Conservation (phyloP, 1,139 yeast genomes). For the Casaregolazyma lundiana region DNA sequence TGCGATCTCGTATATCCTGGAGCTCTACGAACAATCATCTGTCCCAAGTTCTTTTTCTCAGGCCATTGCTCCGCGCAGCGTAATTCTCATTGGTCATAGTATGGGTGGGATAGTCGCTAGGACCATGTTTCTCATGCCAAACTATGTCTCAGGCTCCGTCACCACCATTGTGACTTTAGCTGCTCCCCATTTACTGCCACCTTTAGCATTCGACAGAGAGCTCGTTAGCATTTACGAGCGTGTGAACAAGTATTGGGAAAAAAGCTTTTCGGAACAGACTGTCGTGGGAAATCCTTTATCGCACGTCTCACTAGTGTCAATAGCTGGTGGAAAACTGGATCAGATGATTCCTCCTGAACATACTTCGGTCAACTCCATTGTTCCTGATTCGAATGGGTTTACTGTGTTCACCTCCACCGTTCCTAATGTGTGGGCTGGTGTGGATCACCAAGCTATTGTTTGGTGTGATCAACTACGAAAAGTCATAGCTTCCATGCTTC, state of each 20-base stretch:
- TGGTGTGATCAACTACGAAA: constrained; percentile 81
- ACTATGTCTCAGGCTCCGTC: constrained; percentile 58
- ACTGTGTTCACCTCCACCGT: constrained; percentile 75
- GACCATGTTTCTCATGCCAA: constrained; percentile 67
- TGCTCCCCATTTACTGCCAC: constrained; percentile 81
- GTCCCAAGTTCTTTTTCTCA: constrained; percentile 17
- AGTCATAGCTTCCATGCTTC: constrained; percentile 48
- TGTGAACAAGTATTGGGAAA: constrained; percentile 68
- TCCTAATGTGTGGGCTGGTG: constrained; percentile 83
- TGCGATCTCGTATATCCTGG: constrained; percentile 70
- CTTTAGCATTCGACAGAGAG: constrained; percentile 82
- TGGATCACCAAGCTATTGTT: constrained; percentile 82
- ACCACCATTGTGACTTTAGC: constrained; percentile 73
- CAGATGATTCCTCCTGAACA: constrained; percentile 76
- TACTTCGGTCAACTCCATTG: constrained; percentile 57
- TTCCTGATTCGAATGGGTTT: constrained; percentile 68
- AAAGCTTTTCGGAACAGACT: constrained; percentile 38
- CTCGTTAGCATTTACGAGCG: constrained; percentile 61
- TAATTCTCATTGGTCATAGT: constrained; percentile 66
- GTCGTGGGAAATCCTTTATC: constrained; percentile 32
- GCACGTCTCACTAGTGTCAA: constrained; percentile 42
- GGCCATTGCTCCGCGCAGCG: constrained; percentile 33
- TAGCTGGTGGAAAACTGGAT: constrained; percentile 74
- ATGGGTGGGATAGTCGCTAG: constrained; percentile 86
- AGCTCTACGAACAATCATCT: constrained; percentile 46